phyloP scores from a whole-genome alignment of 441 rosid genomes.

The Metrosideros polymorpha region DNA sequence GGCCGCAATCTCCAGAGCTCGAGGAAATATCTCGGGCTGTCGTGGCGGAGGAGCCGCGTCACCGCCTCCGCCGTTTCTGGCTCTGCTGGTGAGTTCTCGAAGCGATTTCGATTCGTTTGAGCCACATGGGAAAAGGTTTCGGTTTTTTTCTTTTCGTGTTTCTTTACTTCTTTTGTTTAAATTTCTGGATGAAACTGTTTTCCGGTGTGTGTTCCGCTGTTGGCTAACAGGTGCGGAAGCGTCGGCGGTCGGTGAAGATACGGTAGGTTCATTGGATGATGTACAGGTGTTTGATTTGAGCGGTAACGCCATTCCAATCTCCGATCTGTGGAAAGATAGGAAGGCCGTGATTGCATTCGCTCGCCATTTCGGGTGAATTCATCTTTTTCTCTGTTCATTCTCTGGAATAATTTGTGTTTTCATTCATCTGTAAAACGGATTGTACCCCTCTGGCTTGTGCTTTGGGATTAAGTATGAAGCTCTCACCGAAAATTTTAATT shows the following conservation, averaged over 20 bases:
- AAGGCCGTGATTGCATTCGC: conserved; percentile 87
- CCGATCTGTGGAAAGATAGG: conserved; percentile 83
- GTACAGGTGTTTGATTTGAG: conserved; percentile 61
- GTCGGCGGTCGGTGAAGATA: conserved; percentile 20
- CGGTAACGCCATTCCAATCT: conserved; percentile 56
- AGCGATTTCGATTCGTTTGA: neutral
- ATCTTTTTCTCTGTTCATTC: neutral
- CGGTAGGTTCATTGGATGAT: conserved; percentile 29
- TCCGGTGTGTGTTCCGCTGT: neutral
- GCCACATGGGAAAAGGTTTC: conserved; percentile 15
- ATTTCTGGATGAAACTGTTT: neutral
- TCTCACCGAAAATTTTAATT: neutral
- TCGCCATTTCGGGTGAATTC: conserved; percentile 81
- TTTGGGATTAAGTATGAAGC: neutral
- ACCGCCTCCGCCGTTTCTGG: conserved; percentile 43
- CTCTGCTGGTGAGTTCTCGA: conserved; percentile 34
- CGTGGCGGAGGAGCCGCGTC: conserved; percentile 12
- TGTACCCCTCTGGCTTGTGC: neutral
- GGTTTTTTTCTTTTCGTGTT: no score
- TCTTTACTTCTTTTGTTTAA: neutral
- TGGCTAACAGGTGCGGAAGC: conserved; percentile 2
- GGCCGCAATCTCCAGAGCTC: conserved; percentile 7
- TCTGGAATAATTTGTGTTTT: neutral
- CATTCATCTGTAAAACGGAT: neutral
- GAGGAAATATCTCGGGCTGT: neutral